phyloP scores from a whole-genome alignment of 805 yeast genomes.

The Starmerella cellae region DNA sequence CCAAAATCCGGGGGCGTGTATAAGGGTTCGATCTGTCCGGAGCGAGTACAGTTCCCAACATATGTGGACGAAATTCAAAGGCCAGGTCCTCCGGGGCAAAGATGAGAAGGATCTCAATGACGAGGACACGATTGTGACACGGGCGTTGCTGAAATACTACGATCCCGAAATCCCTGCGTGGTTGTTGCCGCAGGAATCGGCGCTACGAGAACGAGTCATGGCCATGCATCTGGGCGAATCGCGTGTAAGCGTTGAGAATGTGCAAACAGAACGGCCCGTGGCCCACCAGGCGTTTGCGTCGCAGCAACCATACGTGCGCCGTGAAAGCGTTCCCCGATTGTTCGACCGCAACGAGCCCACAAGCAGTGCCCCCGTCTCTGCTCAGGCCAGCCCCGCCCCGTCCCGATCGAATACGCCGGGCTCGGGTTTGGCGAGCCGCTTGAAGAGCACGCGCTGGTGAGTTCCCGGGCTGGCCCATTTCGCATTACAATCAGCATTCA shows the following conservation, averaged over 20 bases:
- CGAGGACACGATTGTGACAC: conserved; percentile 34
- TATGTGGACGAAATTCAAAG: conserved; percentile 25
- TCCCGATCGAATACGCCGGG: conserved; percentile 1
- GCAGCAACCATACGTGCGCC: conserved; percentile 2
- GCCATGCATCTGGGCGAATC: background rate
- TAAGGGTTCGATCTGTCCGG: too few relatives aligned
- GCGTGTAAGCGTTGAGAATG: background rate
- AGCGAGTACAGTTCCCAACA: background rate
- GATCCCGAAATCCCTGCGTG: conserved; percentile 24
- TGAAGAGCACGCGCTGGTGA: conserved; percentile 16
- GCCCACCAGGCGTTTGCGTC: too few relatives aligned
- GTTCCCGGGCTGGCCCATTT: too few relatives aligned
- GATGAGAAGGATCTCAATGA: conserved; percentile 33
- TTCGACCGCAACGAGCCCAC: conserved; percentile 8
- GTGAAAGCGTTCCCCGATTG: conserved; percentile 5
- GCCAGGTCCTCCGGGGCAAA: conserved; percentile 22
- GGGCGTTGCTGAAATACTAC: conserved; percentile 34
- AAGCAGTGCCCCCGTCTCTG: too few relatives aligned
- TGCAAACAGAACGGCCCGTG: background rate
- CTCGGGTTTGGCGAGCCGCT: conserved; percentile 15
- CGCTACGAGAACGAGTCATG: background rate
- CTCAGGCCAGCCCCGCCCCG: background rate
- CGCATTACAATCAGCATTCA: too few relatives aligned
- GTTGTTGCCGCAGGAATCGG: conserved; percentile 20
- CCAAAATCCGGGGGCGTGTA: too few relatives aligned